These are phyloP conservation scores for Paramarasmius palmivorus DNA, from an alignment of 1,284 basidiomycete species.

Conservation along the genomic window DNA sequence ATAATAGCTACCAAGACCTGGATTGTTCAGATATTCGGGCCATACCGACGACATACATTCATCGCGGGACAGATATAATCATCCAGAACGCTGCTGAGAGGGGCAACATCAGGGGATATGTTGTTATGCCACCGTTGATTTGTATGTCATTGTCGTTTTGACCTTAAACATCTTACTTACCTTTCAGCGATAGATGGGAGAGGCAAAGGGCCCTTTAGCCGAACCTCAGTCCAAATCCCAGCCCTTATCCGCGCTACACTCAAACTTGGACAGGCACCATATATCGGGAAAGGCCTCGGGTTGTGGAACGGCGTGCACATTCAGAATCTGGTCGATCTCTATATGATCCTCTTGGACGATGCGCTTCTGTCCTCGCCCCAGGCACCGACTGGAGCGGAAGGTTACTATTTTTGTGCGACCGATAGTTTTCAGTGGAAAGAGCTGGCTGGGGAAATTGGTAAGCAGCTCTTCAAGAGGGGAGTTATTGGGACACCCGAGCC, in stretches of 20 bases:
- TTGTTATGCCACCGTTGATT: constrained; percentile 21
- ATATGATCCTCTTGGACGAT: constrained; percentile 18
- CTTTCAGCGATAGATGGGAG: constrained; percentile 16
- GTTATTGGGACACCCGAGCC: constrained; percentile 12
- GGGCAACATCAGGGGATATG: constrained; percentile 17
- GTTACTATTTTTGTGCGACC: constrained; percentile 20
- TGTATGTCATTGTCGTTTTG: constrained; percentile 7
- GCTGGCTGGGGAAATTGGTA: constrained; percentile 16
- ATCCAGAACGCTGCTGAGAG: constrained; percentile 16
- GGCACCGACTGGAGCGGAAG: constrained; percentile 16
- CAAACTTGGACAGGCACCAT: constrained; percentile 12
- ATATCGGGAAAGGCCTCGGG: constrained; percentile 9
- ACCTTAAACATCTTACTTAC: background rate
- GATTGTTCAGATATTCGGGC: constrained; percentile 20
- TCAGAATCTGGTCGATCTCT: constrained; percentile 18
- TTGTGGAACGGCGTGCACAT: constrained; percentile 22
- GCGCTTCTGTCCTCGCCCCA: constrained; percentile 12
- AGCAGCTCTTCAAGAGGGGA: constrained; percentile 13
- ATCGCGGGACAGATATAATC: constrained; percentile 17
- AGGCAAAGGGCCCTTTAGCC: constrained; percentile 19
- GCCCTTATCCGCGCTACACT: constrained; percentile 20
- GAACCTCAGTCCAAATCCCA: constrained; percentile 20
- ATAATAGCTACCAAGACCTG: constrained; percentile 16
- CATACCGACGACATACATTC: constrained; percentile 18
- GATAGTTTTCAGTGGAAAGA: constrained; percentile 19